Evolutionary conservation across 1,139 yeast species (phyloP), one percentile per base, ranked within the genome.

Genomic region (Yamadazyma blattariae): DNA sequence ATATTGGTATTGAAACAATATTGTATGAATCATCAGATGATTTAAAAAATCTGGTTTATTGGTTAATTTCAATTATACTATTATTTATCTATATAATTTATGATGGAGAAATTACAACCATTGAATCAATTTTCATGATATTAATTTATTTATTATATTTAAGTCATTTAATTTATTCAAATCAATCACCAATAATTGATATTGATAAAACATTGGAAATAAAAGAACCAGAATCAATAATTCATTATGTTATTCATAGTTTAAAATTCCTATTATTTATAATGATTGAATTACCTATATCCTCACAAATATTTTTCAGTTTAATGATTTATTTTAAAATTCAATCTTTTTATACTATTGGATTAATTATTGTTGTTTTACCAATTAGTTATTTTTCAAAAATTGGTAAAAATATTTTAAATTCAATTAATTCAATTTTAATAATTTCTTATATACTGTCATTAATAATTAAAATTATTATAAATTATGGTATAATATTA

Each of bases 51-150:
- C 33, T 62, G 13, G 39, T 56, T 17, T 37, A 51, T 3, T 66
- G 68, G 61, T 59, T 67, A 5, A 46, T 63, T 12, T 38, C 52
- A 4, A 56, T 74, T 13, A 55, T 77, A 5, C 33, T 59, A 1
- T 38, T 73, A 3, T 64, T 77, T 27, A 55, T 70, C 36, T 54
- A 54, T 35, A 70, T 78, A 33, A 46, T 79, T 11, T 55, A 63
- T 4, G 85, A 79, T 54, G 79, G 78, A 7, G 58, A 61, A 38
- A 61, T 79, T 24, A 71, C 74, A 20, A 35, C 62, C 4, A 35
- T 49, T 11, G 85, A 79, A 46, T 72, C 80, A 37, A 26, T 59
- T 2, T 29, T 56, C 1, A 71, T 79, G 79, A 51, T 69, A 1
- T 19, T 25, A 12, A 46, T 3, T 43, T 68, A 23, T 75, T 72